Evolutionary conservation across 2,329 filamentous ascomycete genomes (phyloP).

Genomic region (Diaporthe sp.): DNA sequence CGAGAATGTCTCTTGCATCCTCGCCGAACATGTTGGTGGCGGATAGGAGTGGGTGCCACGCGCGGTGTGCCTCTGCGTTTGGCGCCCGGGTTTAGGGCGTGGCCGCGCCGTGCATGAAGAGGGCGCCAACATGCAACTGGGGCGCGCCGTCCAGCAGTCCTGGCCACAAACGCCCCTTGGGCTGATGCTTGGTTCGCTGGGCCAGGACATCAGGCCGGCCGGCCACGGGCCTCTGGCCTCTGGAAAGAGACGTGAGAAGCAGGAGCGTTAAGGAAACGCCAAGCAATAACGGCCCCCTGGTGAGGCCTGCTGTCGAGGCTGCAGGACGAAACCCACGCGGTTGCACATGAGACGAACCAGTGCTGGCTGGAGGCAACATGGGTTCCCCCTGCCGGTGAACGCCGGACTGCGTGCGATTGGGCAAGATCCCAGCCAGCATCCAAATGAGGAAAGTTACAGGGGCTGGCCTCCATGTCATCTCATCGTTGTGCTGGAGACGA

Average conservation of each 20-base stretch:
- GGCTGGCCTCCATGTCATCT: neutral
- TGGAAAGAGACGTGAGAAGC: neutral
- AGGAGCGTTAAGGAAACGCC: slow-evolving; percentile 22
- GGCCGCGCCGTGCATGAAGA: slow-evolving; percentile 2
- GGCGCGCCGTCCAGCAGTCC: neutral
- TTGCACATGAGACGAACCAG: slow-evolving; percentile 19
- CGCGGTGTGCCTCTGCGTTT: neutral
- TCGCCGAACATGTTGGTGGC: neutral
- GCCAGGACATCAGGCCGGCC: neutral
- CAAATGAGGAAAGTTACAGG: slow-evolving; percentile 29
- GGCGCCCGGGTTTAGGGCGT: neutral
- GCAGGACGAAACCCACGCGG: slow-evolving; percentile 16
- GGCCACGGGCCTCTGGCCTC: neutral
- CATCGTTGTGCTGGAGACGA: neutral
- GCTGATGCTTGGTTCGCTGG: neutral
- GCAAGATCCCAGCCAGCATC: neutral
- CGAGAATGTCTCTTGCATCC: neutral
- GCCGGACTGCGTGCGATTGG: slow-evolving; percentile 17
- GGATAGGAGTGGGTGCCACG: neutral
- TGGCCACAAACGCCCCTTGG: neutral
- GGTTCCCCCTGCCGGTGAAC: neutral
- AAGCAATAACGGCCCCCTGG: neutral
- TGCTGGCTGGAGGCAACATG: neutral
- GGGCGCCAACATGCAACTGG: slow-evolving; percentile 9
- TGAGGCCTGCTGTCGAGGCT: neutral